Evolutionary conservation across 2,329 filamentous ascomycete species (phyloP).

Genomic region (Microsporum ferrugineum): DNA sequence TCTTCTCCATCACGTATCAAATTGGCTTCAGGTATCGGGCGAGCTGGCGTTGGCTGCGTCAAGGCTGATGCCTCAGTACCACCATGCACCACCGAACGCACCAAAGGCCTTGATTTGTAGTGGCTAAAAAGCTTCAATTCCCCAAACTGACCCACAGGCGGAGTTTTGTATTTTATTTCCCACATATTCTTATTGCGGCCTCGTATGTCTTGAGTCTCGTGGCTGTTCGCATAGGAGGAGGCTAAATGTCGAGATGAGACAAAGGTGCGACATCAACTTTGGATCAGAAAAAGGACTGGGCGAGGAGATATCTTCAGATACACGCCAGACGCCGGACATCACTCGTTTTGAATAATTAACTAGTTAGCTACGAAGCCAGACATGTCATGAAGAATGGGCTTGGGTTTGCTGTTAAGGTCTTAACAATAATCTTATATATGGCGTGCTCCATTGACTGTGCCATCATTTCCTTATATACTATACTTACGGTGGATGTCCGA

Average conservation of each 20-base stretch:
- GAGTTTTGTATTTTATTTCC: no score
- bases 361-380: not conserved
- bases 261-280: not conserved
- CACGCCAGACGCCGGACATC: not conserved
- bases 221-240: not conserved
- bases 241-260: not conserved
- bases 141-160: no score
- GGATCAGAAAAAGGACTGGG: not conserved
- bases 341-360: not conserved
- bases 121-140: not conserved
- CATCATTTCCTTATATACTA: no score
- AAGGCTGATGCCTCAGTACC: not conserved
- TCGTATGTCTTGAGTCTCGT: no score
- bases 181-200: no score
- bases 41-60: not conserved
- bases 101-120: not conserved
- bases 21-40: not conserved
- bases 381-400: no score
- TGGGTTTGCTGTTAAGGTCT: no score
- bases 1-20: not conserved
- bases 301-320: not conserved
- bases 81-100: not conserved
- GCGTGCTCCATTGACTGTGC: no score
- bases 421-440: no score
- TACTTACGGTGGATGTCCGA: no score